Percentiles rank a stretch among this genome's conserved stretches.
Conservation (phyloP, 2,329 filamentous ascomycete genomes). For the Mariannaea sp. region DNA sequence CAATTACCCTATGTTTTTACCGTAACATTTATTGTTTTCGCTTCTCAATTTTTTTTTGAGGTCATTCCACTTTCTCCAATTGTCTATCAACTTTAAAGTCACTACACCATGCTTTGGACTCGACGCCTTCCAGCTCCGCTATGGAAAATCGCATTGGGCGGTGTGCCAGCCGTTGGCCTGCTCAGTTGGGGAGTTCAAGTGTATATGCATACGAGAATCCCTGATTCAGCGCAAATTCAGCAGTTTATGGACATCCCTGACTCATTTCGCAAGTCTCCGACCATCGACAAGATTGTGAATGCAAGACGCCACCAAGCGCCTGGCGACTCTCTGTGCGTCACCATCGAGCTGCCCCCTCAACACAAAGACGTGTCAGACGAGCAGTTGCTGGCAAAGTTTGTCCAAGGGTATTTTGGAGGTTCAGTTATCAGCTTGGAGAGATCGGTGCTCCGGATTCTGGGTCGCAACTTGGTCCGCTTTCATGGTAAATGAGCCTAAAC, state of each 20-base stretch:
- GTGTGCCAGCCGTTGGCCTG: constrained; percentile 17
- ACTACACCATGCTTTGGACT: constrained; percentile 17
- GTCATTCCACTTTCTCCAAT: background rate
- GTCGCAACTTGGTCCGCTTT: constrained; percentile 23
- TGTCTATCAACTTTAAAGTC: background rate
- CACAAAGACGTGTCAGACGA: constrained; percentile 32
- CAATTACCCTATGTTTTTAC: no score
- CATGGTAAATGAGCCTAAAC: constrained; percentile 8
- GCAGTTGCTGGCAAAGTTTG: constrained; percentile 36
- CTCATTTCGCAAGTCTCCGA: constrained; percentile 31
- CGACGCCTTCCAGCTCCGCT: constrained; percentile 14
- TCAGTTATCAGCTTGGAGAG: constrained; percentile 38
- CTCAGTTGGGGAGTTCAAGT: constrained; percentile 27
- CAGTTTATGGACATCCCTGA: constrained; percentile 26
- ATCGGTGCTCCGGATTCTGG: constrained; percentile 18
- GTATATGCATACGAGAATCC: constrained; percentile 14
- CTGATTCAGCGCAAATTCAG: constrained; percentile 25
- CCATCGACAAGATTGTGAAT: constrained; percentile 37
- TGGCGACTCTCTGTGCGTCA: constrained; percentile 34
- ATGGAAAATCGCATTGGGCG: constrained; percentile 22
- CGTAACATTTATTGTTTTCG: background rate
- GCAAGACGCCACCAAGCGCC: constrained; percentile 21
- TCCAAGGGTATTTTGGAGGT: constrained; percentile 40
- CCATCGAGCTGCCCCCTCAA: constrained; percentile 27
- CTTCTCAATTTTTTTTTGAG: background rate